phyloP scores from a whole-genome alignment of 805 yeast genomes.

The Schizosaccharomyces octosporus region DNA sequence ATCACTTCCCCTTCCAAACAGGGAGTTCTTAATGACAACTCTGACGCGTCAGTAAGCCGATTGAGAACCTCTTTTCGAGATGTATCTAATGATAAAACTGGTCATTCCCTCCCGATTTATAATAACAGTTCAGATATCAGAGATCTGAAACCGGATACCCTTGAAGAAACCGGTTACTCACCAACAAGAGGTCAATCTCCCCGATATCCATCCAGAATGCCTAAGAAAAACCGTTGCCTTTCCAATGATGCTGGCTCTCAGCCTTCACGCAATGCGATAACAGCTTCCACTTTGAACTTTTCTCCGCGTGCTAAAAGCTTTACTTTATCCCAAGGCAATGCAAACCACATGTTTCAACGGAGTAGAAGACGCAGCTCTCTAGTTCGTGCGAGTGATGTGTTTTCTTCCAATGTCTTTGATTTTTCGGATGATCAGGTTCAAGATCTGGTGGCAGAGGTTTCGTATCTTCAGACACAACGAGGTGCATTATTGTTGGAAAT shows the following conservation, averaged over 20 bases:
- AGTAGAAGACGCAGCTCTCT: neutral
- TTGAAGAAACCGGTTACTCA: neutral
- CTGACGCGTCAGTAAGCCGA: neutral
- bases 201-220: neutral
- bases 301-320: neutral
- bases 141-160: neutral
- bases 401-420: neutral
- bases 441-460: neutral
- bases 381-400: neutral
- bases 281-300: neutral
- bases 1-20: neutral
- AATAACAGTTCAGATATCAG: neutral
- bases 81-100: neutral
- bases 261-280: no score
- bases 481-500: neutral
- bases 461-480: neutral
- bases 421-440: neutral
- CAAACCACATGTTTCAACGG: neutral
- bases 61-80: neutral
- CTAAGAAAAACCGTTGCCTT: neutral
- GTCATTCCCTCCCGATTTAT: neutral
- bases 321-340: neutral
- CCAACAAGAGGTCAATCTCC: neutral
- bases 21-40: neutral
- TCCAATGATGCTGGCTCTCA: no score